Evolutionary conservation across 208 protist genomes (phyloP), one percentile per base, ranked within the genome.

Genomic region (Trypanosoma cruzi): DNA sequence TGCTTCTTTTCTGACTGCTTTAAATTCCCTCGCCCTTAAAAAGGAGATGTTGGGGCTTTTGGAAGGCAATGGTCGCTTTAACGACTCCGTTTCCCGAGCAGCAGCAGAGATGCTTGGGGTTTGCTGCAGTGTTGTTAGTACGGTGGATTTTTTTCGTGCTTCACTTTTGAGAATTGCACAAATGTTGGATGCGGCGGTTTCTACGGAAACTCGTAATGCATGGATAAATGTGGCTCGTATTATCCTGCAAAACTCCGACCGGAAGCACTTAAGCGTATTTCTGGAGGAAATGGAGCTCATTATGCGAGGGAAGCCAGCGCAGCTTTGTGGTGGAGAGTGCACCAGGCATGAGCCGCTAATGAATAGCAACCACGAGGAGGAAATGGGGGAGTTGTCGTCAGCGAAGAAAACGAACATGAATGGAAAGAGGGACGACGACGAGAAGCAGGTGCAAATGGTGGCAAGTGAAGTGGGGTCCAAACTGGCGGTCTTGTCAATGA

Each of bases 121-220:
- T 56, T 55, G 40, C 22, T 64, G n/a, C 28, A 16, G 5, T 26
- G 37, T n/a, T 29, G 40, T 28, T n/a, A 26, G 16, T 4, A 52
- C 48, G 1, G 48, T 22, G 10, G 26, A 34, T 57, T 4, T 2
- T n/a, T 3, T 26, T 57, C 20, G 42, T 14, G 6, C 31, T 13
- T 28, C 53, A 37, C 60, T 82, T 20, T 26, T 84, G 4, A 58
- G 80, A 24, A 55, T 82, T 13, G 77, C 74, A 36, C 44, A 63
- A 11, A 74, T 81, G 40, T 73, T 82, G 18, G 85, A 90, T 62
- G 52, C 59, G 10, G 81, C 85, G 14, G 64, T 70, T 8, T 64
- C 64, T 13, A 61, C 59, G 18, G 60, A 66, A 3, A 79, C 75
- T 1, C 79, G 81, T 36, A 46, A 60, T 29, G 57, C 50, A 14